Evolutionary conservation across 345 rosid species (phyloP).

Genomic region (thale cress (Arabidopsis thaliana)): DNA sequence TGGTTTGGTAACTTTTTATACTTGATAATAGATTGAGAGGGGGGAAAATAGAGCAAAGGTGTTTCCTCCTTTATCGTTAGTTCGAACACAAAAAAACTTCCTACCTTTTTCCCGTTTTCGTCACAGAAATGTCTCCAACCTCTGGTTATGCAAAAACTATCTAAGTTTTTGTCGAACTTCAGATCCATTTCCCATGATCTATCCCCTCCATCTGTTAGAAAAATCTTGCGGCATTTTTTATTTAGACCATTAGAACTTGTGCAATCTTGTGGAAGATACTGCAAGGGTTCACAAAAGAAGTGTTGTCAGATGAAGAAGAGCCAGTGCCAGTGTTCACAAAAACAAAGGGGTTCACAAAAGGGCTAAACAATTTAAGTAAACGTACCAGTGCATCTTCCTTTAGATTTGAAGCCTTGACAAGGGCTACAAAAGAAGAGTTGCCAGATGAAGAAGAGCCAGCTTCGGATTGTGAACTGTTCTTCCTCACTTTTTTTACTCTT

Average conservation of each 20-base stretch:
- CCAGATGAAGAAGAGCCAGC: not conserved
- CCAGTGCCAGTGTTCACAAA: too few relatives aligned
- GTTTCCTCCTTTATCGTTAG: constrained; percentile 7
- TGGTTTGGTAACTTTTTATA: constrained; percentile 1
- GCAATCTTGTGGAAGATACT: constrained; percentile 22
- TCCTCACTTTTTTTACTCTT: not conserved
- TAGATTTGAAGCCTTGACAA: constrained; percentile 18
- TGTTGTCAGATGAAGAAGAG: too few relatives aligned
- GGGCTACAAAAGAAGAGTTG: not conserved
- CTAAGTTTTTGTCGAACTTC: constrained; percentile 18
- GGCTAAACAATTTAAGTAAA: not conserved
- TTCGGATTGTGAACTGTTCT: not conserved
- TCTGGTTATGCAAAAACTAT: constrained; percentile 2
- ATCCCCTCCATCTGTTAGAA: constrained; percentile 18
- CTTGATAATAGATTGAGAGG: constrained; percentile 1
- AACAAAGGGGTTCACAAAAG: too few relatives aligned
- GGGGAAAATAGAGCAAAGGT: not conserved
- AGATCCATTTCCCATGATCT: constrained; percentile 31
- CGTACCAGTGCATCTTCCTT: constrained; percentile 2
- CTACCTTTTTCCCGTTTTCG: constrained; percentile 12
- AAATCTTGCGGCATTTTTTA: constrained; percentile 11
- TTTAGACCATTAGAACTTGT: not conserved
- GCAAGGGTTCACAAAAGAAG: not conserved
- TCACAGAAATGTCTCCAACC: constrained; percentile 37
- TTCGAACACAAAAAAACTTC: constrained; percentile 12